These are phyloP conservation scores for Pichia exigua DNA, from an alignment of 805 yeast genomes.

Conservation along the genomic window DNA sequence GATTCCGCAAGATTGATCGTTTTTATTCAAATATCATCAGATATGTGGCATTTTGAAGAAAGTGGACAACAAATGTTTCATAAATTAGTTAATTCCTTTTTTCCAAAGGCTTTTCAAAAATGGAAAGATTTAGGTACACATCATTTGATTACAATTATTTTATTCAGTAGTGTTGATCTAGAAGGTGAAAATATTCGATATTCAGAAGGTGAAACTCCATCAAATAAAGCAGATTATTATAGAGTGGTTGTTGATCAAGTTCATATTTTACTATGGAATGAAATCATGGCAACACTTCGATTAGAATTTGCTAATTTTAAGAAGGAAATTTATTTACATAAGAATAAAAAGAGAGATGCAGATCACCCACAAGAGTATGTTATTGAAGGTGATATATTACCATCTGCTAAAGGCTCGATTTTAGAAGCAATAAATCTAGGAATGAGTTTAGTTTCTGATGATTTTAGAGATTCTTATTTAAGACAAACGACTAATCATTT, in stretches of 20 bases:
- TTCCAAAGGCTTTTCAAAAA: constrained; percentile 79
- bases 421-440: constrained; percentile 84
- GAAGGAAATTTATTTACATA: constrained; percentile 55
- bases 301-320: constrained; percentile 79
- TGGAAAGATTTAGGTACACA: constrained; percentile 87
- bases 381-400: constrained; percentile 61
- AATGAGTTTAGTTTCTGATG: constrained; percentile 64
- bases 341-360: constrained; percentile 29
- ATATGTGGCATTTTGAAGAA: constrained; percentile 98
- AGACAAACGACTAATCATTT: constrained; percentile 90
- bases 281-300: constrained; percentile 81
- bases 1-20: constrained; percentile 82
- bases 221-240: constrained; percentile 70
- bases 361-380: constrained; percentile 27
- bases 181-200: constrained; percentile 34
- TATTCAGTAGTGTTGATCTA: constrained; percentile 74
- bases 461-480: constrained; percentile 77
- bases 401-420: constrained; percentile 84
- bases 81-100: constrained; percentile 82
- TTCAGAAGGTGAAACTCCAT: constrained; percentile 59
- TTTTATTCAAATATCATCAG: constrained; percentile 81
- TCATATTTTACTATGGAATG: constrained; percentile 80
- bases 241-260: constrained; percentile 95
- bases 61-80: constrained; percentile 92
- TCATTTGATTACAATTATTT: constrained; percentile 82